A percentile compares a stretch with the other conserved stretches of the same genome.
Evolutionary conservation across 2,329 filamentous ascomycete genomes (phyloP).

Genomic region (Cladophialophora exuberans): DNA sequence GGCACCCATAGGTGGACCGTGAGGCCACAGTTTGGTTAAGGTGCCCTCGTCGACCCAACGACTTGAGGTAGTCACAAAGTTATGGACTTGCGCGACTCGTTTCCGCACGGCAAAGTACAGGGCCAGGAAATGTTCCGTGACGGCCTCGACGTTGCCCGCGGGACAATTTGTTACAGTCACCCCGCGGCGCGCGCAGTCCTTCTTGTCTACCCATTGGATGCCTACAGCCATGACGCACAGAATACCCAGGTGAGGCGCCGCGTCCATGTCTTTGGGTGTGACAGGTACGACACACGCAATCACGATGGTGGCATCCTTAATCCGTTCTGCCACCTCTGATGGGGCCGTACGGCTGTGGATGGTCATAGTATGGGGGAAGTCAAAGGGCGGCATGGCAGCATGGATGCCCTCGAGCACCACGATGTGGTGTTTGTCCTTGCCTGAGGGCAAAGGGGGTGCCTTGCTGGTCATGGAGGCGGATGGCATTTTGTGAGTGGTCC

Average conservation of each 20-base stretch:
- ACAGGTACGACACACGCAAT: constrained; percentile 48
- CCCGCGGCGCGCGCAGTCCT: constrained; percentile 46
- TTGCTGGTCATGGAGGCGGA: not conserved
- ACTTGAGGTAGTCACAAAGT: constrained; percentile 37
- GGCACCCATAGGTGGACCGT: constrained; percentile 48
- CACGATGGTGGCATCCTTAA: constrained; percentile 52
- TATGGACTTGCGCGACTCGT: constrained; percentile 44
- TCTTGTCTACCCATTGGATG: constrained; percentile 51
- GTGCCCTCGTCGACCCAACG: constrained; percentile 48
- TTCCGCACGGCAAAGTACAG: constrained; percentile 54
- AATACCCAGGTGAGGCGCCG: constrained; percentile 48
- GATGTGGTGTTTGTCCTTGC: constrained; percentile 47
- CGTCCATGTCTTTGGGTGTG: constrained; percentile 44
- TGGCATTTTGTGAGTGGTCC: not conserved
- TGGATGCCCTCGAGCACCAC: constrained; percentile 53
- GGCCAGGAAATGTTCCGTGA: constrained; percentile 55
- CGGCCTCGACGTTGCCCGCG: constrained; percentile 52
- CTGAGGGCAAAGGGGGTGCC: constrained; percentile 30
- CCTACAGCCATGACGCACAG: constrained; percentile 53
- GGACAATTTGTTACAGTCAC: constrained; percentile 53
- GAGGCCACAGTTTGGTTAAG: constrained; percentile 37
- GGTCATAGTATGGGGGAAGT: constrained; percentile 49
- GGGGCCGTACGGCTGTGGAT: constrained; percentile 42
- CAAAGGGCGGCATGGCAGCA: constrained; percentile 43
- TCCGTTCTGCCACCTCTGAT: constrained; percentile 44